Conservation (phyloP, 2,329 filamentous ascomycete species). For the Botrytis fabae region DNA sequence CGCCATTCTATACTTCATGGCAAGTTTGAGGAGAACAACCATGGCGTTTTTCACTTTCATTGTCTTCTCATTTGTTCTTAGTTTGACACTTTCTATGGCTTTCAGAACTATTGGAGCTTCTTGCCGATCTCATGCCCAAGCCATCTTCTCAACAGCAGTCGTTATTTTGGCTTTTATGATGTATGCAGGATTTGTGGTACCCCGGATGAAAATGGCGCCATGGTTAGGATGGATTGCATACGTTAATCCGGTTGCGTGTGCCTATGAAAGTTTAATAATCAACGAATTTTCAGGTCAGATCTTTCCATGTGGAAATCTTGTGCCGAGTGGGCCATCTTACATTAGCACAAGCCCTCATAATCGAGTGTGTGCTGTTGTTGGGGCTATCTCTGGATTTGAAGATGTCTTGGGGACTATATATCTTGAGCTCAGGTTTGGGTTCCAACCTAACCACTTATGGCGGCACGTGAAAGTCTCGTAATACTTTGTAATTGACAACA, state of each 20-base stretch:
- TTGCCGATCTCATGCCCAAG: slow-evolving; percentile 68
- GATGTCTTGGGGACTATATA: slow-evolving; percentile 54
- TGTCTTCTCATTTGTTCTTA: slow-evolving; percentile 36
- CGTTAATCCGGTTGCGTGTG: slow-evolving; percentile 60
- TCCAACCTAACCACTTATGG: slow-evolving; percentile 63
- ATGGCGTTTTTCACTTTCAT: slow-evolving; percentile 82
- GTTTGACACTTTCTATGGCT: slow-evolving; percentile 71
- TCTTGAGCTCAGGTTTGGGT: slow-evolving; percentile 55
- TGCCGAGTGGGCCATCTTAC: slow-evolving; percentile 30
- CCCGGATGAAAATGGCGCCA: slow-evolving; percentile 61
- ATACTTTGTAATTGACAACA: no score
- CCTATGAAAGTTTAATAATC: slow-evolving; percentile 77
- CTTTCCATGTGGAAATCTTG: slow-evolving; percentile 33
- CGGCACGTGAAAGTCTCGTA: slow-evolving; percentile 39
- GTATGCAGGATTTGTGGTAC: slow-evolving; percentile 46
- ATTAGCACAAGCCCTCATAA: slow-evolving; percentile 25
- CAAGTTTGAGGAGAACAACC: slow-evolving; percentile 71
- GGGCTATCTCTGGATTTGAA: slow-evolving; percentile 54
- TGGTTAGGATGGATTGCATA: slow-evolving; percentile 87
- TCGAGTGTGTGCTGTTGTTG: slow-evolving; percentile 57
- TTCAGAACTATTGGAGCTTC: slow-evolving; percentile 78
- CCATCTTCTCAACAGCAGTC: slow-evolving; percentile 60
- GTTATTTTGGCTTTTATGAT: slow-evolving; percentile 43
- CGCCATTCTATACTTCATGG: slow-evolving; percentile 81
- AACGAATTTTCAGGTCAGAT: slow-evolving; percentile 66